Base-by-base conservation (phyloP, 2,329 filamentous ascomycete genomes). In the Fusarium nodosum region DNA sequence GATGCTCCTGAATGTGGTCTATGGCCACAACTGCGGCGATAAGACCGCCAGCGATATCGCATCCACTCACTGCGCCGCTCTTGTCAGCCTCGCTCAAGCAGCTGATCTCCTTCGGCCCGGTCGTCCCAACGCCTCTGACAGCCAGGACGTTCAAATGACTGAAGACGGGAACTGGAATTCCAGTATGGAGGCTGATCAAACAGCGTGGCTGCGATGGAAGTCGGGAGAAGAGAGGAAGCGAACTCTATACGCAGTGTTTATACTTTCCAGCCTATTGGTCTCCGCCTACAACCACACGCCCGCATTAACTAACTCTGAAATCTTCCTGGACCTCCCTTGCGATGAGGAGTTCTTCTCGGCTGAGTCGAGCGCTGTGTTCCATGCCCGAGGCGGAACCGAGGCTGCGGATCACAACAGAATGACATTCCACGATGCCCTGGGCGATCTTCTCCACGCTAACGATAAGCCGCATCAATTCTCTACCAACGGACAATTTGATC, bases 1-100 rank as follows among this genome's bases (percentile, higher is more conserved):
- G 1, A 98, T 98, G 95, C 84, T 98, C 11, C 85, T 99, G 52
- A 98, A 97, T 77, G 93, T 98, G 38, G 92, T 97, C 18, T 98
- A 97, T 77, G 95, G 95, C 16, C 93, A 97, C 79, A 97, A 97
- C 72, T 97, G 94, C 77, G 93, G 93, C 38, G 95, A 98, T 78
- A 95, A 97, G 81, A 91, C 90, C 56, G 92, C 93, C 24, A 93
- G 93, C 64, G 94, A 97, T 77, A 97, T 97, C 75, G 95, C 95
- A 2, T 94, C 91, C 68, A 97, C 93, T 2, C 95, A 98, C 77
- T 97, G 93, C 77, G 93, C 94, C 10, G 93, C 94, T 22, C 83
- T 99, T 42, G 93, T 97, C 55, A 97, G 93, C 77, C 87, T 99
- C 53, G 94, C 95, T 6, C 91, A 94, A 76, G 93, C 94, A 34